Evolutionary conservation across 2,329 filamentous ascomycete species (phyloP), one percentile per base, ranked within the genome.

Genomic region (Phialocephala sp.): DNA sequence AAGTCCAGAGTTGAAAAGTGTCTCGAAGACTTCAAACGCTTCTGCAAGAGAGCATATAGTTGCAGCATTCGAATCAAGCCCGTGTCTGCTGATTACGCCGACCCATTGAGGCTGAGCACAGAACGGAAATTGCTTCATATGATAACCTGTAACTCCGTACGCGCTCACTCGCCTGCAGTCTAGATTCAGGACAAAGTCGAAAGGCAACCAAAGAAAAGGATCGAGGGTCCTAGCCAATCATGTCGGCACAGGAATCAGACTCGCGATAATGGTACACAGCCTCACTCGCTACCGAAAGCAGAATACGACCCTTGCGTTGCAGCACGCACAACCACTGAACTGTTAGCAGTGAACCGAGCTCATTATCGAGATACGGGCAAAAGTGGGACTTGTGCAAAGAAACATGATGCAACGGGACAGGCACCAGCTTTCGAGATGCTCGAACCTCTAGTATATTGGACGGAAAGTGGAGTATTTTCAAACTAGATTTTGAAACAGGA

Each of bases 231-330:
- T 9, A 24, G 24, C 22, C 50, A 54, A 54, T 54, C 50, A 54
- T 9, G 24, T 14, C 50, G 11, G 18, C 35, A 14, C 4, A 8
- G 50, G 50, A 11, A 54, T 15, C 14, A 6, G 18, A 14, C 12
- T 54, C 27, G 50, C 50, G 50, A 32, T n/a, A 5, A 4, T 32
- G 8, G 12, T 54, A 54, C 50, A 54, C 50, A 54, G 50, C 50
- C 50, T 54, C 50, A 27, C 27, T 54, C 50, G 50, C 27, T 27
- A 50, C 41, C 15, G 41, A n/a, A 18, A 18, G 15, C 15, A n/a
- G 41, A n/a, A 15, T 43, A 18, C 41, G 5, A n/a, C 41, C 41
- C 41, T 18, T 43, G 41, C 41, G 41, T 3, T 32, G 27, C 27
- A 32, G 41, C 41, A 43, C 41, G 41, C n/a, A 43, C 41, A 43